Conservation (phyloP, 495 filamentous ascomycete genomes). For the Neurospora sp. region DNA sequence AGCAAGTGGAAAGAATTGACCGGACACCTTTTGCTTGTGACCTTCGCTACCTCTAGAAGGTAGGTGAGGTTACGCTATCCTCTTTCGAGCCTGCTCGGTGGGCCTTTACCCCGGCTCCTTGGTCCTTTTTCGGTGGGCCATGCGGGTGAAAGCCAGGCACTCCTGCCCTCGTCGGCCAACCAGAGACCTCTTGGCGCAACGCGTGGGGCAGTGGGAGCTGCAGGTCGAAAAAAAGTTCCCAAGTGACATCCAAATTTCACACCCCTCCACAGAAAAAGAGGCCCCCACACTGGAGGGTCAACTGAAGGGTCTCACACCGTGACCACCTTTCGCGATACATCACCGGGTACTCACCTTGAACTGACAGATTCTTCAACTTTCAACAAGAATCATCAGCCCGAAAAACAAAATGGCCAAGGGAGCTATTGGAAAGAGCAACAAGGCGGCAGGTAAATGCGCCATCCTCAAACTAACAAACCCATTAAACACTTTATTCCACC, state of each 20-base stretch:
- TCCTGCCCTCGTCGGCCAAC: not conserved
- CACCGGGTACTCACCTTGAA: not conserved
- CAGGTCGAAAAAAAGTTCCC: not conserved
- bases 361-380: not conserved
- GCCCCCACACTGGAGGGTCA: not conserved
- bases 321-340: not conserved
- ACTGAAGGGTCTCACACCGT: not conserved
- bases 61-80: not conserved
- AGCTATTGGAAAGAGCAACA: slow-evolving; percentile 30
- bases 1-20: not conserved
- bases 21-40: not conserved
- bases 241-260: not conserved
- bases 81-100: not conserved
- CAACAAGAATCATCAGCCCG: slow-evolving; percentile 1
- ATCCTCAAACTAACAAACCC: not conserved
- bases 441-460: slow-evolving; percentile 14
- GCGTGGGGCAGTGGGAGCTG: not conserved
- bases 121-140: not conserved
- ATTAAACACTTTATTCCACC: not conserved
- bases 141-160: not conserved
- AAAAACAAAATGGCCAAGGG: slow-evolving; percentile 28
- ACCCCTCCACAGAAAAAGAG: not conserved
- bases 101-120: not conserved
- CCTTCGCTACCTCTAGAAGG: not conserved
- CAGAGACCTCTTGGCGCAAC: not conserved